A percentile compares a stretch with the other conserved stretches of the same genome.
These are phyloP conservation scores for Phascolomyces articulosus DNA, from an alignment of 371 early-diverging fungal species.

Conservation along the genomic window DNA sequence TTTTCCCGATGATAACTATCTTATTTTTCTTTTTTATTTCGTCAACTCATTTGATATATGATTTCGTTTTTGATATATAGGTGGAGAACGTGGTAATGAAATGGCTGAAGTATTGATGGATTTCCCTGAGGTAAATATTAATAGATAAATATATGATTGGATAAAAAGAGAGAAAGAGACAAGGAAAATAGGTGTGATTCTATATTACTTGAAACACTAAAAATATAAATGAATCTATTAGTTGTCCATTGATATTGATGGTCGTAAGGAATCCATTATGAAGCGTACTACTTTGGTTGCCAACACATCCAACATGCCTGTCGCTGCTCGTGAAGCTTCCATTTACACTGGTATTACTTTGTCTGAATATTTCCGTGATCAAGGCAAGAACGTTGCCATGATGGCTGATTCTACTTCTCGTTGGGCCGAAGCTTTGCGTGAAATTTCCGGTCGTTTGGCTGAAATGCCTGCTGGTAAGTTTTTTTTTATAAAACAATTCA, in stretches of 20 bases:
- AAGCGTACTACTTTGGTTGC: constrained; percentile 99
- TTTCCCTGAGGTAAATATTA: constrained; percentile 86
- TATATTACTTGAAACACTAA: too few relatives aligned
- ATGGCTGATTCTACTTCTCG: constrained; percentile 99
- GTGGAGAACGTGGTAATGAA: constrained; percentile 99
- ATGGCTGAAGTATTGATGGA: constrained; percentile 99
- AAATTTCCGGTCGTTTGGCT: constrained; percentile 99
- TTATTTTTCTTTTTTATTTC: too few relatives aligned
- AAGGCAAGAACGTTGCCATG: constrained; percentile 99
- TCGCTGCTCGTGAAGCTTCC: constrained; percentile 99
- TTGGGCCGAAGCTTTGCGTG: constrained; percentile 99
- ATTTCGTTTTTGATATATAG: too few relatives aligned
- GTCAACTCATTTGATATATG: too few relatives aligned
- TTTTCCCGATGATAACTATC: not conserved
- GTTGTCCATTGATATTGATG: constrained; percentile 91
- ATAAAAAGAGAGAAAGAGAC: too few relatives aligned
- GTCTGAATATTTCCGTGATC: constrained; percentile 99
- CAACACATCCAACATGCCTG: constrained; percentile 99
- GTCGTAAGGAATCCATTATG: constrained; percentile 98
- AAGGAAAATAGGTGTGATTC: too few relatives aligned
- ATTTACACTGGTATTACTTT: constrained; percentile 99
- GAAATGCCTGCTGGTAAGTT: constrained; percentile 98
- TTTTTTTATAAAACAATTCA: too few relatives aligned
- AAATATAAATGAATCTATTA: constrained; percentile 18
- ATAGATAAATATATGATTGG: not conserved